Conservation (phyloP, 2,329 filamentous ascomycete species). For the Ilyonectria mors-panacis region DNA sequence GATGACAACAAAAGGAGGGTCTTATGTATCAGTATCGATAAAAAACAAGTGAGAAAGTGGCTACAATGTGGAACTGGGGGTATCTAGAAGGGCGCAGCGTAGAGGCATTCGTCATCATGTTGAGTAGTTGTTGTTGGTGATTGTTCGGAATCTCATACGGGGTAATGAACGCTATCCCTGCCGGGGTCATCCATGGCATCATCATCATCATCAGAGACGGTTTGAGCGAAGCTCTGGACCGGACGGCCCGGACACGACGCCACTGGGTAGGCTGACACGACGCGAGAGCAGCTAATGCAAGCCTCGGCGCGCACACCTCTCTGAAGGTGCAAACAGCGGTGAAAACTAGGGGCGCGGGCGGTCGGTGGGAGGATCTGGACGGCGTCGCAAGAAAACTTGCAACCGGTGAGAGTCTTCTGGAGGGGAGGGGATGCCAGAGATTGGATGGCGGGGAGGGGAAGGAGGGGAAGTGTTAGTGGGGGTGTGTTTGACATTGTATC, state of each 20-base stretch:
- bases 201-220: slow-evolving; percentile 32
- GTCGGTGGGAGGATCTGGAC: slow-evolving; percentile 12
- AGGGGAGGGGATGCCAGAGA: slow-evolving; percentile 45
- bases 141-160: slow-evolving; percentile 32
- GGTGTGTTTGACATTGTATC: slow-evolving; percentile 27
- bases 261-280: slow-evolving; percentile 36
- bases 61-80: slow-evolving; percentile 18
- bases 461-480: slow-evolving; percentile 37
- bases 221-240: slow-evolving; percentile 38
- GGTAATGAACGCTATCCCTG: slow-evolving; percentile 30
- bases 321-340: slow-evolving; percentile 44
- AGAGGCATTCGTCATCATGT: slow-evolving; percentile 13
- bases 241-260: slow-evolving; percentile 37
- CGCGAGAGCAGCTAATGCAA: slow-evolving; percentile 43
- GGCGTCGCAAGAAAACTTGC: slow-evolving; percentile 21
- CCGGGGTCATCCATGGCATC: slow-evolving; percentile 39
- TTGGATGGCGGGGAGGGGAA: slow-evolving; percentile 39
- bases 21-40: background rate
- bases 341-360: slow-evolving; percentile 29
- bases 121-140: slow-evolving; percentile 26
- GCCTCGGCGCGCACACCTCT: slow-evolving; percentile 27
- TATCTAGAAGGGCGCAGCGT: slow-evolving; percentile 18
- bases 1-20: background rate
- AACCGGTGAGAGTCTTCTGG: slow-evolving; percentile 42
- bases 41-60: background rate